Evolutionary conservation across 1,284 basidiomycete species (phyloP).

Genomic region (Ustilago lituana): DNA sequence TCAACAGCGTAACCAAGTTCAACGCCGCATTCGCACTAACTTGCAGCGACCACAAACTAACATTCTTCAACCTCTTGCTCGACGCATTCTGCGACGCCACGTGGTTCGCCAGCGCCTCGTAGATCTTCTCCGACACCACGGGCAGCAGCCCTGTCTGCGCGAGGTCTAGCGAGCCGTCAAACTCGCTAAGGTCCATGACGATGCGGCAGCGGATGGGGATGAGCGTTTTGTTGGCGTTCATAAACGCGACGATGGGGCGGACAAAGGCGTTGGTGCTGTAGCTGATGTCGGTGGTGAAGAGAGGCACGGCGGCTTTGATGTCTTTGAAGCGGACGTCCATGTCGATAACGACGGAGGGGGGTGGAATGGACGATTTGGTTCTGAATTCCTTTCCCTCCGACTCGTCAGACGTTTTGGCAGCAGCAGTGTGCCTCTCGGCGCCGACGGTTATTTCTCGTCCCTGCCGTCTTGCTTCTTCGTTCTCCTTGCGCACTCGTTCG

Average conservation of each 20-base stretch:
- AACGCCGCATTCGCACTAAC: constrained; percentile 44
- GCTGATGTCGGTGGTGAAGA: constrained; percentile 72
- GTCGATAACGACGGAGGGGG: constrained; percentile 76
- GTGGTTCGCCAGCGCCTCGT: constrained; percentile 65
- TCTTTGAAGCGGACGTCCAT: constrained; percentile 95
- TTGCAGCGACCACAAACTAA: constrained; percentile 61
- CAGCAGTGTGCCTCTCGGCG: constrained; percentile 7
- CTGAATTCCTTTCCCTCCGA: constrained; percentile 1
- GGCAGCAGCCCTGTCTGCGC: constrained; percentile 64
- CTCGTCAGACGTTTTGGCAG: constrained; percentile 15
- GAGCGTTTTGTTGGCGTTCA: constrained; percentile 69
- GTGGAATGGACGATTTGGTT: constrained; percentile 32
- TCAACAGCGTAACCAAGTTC: constrained; percentile 40
- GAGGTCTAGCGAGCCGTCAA: constrained; percentile 65
- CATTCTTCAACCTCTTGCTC: constrained; percentile 56
- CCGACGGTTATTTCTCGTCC: constrained; percentile 19
- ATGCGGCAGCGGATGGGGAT: constrained; percentile 63
- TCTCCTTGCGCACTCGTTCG: constrained; percentile 55
- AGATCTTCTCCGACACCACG: constrained; percentile 63
- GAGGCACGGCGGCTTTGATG: constrained; percentile 91
- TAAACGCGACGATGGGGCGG: constrained; percentile 96
- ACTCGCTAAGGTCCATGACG: constrained; percentile 66
- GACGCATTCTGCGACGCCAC: constrained; percentile 62
- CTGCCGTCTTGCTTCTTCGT: constrained; percentile 35
- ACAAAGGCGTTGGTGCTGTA: constrained; percentile 95